These are phyloP conservation scores for Oryza officinalis DNA, from an alignment of 176 grass and related monocot species.

Conservation along the genomic window DNA sequence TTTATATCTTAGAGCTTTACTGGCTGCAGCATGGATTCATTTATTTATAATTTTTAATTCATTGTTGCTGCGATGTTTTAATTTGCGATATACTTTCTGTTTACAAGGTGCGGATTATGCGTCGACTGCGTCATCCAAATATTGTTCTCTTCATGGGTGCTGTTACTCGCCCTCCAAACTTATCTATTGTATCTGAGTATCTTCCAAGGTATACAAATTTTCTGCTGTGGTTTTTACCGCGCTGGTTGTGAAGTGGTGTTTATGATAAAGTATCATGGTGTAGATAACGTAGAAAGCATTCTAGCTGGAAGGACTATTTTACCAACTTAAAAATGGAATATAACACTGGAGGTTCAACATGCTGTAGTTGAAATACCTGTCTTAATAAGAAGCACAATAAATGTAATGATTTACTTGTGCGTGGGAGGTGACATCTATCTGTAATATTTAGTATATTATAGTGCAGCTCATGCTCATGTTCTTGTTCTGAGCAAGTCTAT, in stretches of 20 bases:
- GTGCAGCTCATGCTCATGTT: slow-evolving; percentile 23
- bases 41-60: slow-evolving; percentile 34
- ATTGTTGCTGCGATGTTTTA: slow-evolving; percentile 26
- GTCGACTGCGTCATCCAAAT: slow-evolving; percentile 96
- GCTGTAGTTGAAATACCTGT: slow-evolving; percentile 4
- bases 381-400: background rate
- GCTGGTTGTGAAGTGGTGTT: background rate
- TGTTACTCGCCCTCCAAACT: slow-evolving; percentile 93
- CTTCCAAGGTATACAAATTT: slow-evolving; percentile 75
- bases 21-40: background rate
- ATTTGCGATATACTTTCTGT: slow-evolving; percentile 35
- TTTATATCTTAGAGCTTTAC: slow-evolving; percentile 31
- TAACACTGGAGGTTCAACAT: slow-evolving; percentile 39
- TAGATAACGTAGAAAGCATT: slow-evolving; percentile 17
- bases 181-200: slow-evolving; percentile 96
- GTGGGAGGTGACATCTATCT: slow-evolving; percentile 1
- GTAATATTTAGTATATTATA: slow-evolving; percentile 8
- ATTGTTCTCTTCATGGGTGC: slow-evolving; percentile 99
- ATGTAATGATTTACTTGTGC: background rate
- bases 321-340: background rate
- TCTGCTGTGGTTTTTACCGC: slow-evolving; percentile 4
- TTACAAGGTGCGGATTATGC: slow-evolving; percentile 94
- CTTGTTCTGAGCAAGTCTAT: slow-evolving; percentile 12
- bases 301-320: background rate
- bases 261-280: slow-evolving; percentile 2